A percentile compares a stretch with the other conserved stretches of the same genome.
Conservation (phyloP, 2,329 filamentous ascomycete genomes). For the Orbilia ellipsospora region DNA sequence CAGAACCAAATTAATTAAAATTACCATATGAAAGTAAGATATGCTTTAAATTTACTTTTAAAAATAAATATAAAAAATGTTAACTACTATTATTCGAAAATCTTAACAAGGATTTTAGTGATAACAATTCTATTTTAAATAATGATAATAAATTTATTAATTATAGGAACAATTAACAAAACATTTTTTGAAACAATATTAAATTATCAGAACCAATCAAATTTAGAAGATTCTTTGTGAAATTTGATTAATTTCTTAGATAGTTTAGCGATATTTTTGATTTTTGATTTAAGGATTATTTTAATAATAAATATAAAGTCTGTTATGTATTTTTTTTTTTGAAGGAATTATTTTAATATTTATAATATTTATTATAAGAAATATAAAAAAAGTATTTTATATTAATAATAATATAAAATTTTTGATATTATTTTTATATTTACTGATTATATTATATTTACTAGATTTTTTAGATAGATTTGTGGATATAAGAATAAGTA, state of each 20-base stretch:
- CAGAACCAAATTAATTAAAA: neutral
- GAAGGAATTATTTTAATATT: slow-evolving; percentile 15
- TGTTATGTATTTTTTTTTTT: slow-evolving; percentile 3
- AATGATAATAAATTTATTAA: neutral
- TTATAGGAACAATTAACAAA: neutral
- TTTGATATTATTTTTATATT: neutral
- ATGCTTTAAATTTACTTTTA: neutral
- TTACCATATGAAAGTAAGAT: neutral
- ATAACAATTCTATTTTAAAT: neutral
- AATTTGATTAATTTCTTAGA: slow-evolving; percentile 6
- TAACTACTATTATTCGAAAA: neutral
- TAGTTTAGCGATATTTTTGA: neutral
- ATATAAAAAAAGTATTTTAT: slow-evolving; percentile 13
- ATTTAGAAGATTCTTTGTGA: slow-evolving; percentile 8
- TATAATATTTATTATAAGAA: slow-evolving; percentile 9
- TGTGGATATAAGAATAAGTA: slow-evolving; percentile 3
- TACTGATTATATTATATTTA: neutral
- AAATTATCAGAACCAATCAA: slow-evolving; percentile 1
- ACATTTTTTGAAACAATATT: neutral
- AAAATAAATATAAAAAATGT: neutral
- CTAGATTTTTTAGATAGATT: slow-evolving; percentile 7
- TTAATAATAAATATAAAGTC: slow-evolving; percentile 5
- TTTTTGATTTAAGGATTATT: neutral
- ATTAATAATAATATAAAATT: neutral
- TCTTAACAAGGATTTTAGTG: neutral